These are phyloP conservation scores for Goniomonas avonlea DNA, from an alignment of 78 protist species.

Conservation along the genomic window DNA sequence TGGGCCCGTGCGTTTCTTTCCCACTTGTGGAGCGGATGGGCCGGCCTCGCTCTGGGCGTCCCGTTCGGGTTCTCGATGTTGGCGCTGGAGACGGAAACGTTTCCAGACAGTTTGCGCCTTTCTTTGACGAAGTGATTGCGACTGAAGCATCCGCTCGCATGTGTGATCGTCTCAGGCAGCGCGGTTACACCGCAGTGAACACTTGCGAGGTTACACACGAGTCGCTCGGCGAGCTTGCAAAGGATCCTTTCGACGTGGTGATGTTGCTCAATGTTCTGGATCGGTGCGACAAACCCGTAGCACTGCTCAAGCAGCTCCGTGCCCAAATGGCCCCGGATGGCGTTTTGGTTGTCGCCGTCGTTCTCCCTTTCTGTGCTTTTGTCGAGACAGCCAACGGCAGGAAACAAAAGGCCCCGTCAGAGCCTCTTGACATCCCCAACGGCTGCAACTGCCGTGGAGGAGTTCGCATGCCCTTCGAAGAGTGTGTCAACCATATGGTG, in stretches of 20 bases:
- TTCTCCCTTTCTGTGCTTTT: slow-evolving; percentile 49
- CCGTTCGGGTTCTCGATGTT: slow-evolving; percentile 55
- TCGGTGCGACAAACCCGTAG: slow-evolving; percentile 45
- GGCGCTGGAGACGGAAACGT: slow-evolving; percentile 55
- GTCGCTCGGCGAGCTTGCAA: no score
- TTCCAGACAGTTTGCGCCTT: slow-evolving; percentile 15
- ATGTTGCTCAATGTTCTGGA: slow-evolving; percentile 48
- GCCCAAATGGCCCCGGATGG: slow-evolving; percentile 28
- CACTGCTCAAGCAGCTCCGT: slow-evolving; percentile 29
- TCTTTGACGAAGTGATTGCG: slow-evolving; percentile 27
- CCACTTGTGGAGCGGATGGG: no score
- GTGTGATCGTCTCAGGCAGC: slow-evolving; percentile 30
- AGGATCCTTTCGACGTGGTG: slow-evolving; percentile 32
- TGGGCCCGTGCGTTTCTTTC: no score
- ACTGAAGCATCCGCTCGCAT: slow-evolving; percentile 49
- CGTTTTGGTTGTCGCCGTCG: slow-evolving; percentile 44
- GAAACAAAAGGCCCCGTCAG: background rate
- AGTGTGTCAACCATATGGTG: slow-evolving; percentile 21
- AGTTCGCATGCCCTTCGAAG: slow-evolving; percentile 6
- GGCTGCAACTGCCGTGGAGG: background rate
- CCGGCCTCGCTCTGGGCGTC: no score
- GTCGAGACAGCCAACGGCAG: slow-evolving; percentile 40
- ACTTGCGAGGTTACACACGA: no score
- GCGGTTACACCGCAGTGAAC: slow-evolving; percentile 14
- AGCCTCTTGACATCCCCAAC: background rate